phyloP scores from a whole-genome alignment of 192 early-diverging fungal genomes.

The Backusella luteola region DNA sequence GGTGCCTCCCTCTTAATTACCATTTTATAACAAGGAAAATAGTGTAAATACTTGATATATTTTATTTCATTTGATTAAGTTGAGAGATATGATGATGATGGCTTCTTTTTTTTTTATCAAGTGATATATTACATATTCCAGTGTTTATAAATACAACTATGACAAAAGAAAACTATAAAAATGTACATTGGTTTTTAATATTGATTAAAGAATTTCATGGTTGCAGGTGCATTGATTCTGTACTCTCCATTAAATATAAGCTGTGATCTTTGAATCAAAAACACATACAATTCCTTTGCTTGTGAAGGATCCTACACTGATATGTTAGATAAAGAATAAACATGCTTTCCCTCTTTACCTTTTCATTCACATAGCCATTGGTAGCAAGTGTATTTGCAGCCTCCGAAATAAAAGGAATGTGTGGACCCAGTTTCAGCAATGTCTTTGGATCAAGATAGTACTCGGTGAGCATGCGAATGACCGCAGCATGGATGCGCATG shows the following conservation, averaged over 20 bases:
- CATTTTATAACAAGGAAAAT: not conserved
- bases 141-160: no score
- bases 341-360: conserved; percentile 2
- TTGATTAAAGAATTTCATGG: not conserved
- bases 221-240: not conserved
- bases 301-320: not conserved
- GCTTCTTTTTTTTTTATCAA: no score
- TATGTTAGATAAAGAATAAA: not conserved
- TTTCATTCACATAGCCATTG: conserved; percentile 11
- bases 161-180: no score
- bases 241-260: not conserved
- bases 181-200: not conserved
- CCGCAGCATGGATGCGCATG: conserved; percentile 35
- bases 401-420: conserved; percentile 16
- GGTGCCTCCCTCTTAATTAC: not conserved
- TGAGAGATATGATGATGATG: no score
- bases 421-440: conserved; percentile 18
- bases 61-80: no score
- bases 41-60: no score
- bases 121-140: no score
- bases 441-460: conserved; percentile 28
- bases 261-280: not conserved
- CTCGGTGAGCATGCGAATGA: conserved; percentile 35
- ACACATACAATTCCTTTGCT: not conserved
- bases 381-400: conserved; percentile 13